Conservation (phyloP, 2,329 filamentous ascomycete species). For the Nigrospora oryzae region DNA sequence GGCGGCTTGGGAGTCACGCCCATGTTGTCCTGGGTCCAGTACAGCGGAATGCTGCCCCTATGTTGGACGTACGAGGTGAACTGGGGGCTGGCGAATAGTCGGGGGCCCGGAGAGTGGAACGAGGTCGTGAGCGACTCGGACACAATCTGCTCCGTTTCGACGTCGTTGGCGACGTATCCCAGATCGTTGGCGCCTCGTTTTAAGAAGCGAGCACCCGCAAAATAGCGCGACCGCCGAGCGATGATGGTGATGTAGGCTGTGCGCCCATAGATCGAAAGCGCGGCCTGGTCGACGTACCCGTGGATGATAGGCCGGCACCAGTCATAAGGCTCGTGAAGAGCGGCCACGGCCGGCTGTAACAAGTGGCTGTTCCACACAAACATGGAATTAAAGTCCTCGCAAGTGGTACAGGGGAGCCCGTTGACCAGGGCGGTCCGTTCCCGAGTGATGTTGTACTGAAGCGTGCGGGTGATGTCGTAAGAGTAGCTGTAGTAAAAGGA, state of each 20-base stretch:
- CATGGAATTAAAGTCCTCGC: conserved; percentile 78
- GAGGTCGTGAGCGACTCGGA: conserved; percentile 91
- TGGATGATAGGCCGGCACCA: conserved; percentile 97
- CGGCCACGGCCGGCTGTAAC: conserved; percentile 62
- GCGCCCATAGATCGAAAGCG: conserved; percentile 77
- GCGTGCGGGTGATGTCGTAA: conserved; percentile 85
- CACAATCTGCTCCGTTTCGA: conserved; percentile 97
- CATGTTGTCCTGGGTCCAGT: conserved; percentile 95
- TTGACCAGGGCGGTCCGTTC: conserved; percentile 65
- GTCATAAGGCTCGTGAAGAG: conserved; percentile 75
- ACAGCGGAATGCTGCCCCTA: conserved; percentile 88
- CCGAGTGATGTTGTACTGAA: conserved; percentile 84
- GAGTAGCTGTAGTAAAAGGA: conserved; percentile 99
- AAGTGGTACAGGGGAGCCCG: conserved; percentile 49
- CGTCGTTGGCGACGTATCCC: conserved; percentile 95
- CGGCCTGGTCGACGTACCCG: conserved; percentile 89
- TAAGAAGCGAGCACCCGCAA: conserved; percentile 87
- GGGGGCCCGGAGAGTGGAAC: conserved; percentile 83
- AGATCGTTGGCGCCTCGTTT: conserved; percentile 92
- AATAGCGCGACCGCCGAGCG: conserved; percentile 82
- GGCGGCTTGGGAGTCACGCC: conserved; percentile 94
- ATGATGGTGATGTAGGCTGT: conserved; percentile 90
- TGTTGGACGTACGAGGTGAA: conserved; percentile 98
- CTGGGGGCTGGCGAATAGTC: conserved; percentile 77
- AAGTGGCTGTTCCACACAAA: conserved; percentile 97